Conservation (phyloP, 2,329 filamentous ascomycete genomes). For the Dactylonectria macrodidyma region DNA sequence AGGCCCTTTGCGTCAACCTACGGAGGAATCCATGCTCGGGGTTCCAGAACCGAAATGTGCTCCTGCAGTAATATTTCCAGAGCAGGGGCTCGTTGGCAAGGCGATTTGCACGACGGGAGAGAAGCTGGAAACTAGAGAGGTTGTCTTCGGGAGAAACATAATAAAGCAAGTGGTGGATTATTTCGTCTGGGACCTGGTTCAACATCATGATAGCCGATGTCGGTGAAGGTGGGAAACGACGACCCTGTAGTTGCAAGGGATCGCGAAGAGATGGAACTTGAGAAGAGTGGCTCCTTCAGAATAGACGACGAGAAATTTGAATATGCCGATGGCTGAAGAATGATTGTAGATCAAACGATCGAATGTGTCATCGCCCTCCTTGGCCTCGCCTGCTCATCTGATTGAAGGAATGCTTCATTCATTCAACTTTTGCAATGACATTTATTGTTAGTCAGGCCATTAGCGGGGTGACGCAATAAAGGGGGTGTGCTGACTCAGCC, state of each 20-base stretch:
- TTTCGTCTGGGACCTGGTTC: constrained; percentile 81
- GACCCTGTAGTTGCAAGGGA: constrained; percentile 24
- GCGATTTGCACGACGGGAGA: constrained; percentile 75
- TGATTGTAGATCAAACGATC: constrained; percentile 36
- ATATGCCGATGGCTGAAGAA: constrained; percentile 6
- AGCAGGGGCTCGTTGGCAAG: constrained; percentile 81
- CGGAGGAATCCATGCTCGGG: constrained; percentile 70
- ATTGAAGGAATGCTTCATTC: constrained; percentile 21
- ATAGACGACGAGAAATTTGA: background rate
- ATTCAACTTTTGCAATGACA: constrained; percentile 6
- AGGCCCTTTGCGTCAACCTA: constrained; percentile 68
- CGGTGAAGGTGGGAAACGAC: constrained; percentile 15
- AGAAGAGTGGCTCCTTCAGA: background rate
- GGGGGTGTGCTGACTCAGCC: constrained; percentile 28
- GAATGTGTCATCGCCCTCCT: constrained; percentile 42
- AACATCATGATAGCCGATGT: constrained; percentile 54
- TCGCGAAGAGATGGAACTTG: constrained; percentile 10
- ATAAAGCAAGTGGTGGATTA: constrained; percentile 83
- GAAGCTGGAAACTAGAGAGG: constrained; percentile 62
- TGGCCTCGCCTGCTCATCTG: constrained; percentile 20
- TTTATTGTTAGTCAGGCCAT: constrained; percentile 30
- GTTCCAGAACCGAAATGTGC: constrained; percentile 83
- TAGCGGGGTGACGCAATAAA: constrained; percentile 38
- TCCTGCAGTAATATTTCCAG: constrained; percentile 83
- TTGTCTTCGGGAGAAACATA: constrained; percentile 72